Conservation (phyloP, 2,329 filamentous ascomycete species). For the Epichloe amarillans region DNA sequence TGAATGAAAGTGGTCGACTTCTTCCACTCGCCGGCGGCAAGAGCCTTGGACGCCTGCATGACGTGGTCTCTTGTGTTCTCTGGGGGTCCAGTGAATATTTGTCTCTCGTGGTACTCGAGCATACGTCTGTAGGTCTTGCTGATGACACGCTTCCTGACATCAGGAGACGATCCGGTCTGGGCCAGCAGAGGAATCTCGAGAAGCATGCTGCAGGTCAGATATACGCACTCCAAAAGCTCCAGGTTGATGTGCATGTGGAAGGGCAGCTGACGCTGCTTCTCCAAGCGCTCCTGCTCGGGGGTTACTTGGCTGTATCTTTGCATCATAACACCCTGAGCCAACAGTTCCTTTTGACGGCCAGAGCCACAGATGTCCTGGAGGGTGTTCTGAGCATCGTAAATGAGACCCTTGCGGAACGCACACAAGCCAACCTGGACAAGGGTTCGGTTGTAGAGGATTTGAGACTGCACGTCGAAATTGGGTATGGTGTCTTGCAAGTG, state of each 20-base stretch:
- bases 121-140: constrained; percentile 99
- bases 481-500: constrained; percentile 94
- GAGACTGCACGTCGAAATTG: constrained; percentile 92
- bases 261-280: constrained; percentile 91
- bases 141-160: constrained; percentile 94
- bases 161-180: constrained; percentile 90
- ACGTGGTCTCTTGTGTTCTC: constrained; percentile 99
- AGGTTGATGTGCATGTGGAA: constrained; percentile 99
- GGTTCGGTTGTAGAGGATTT: constrained; percentile 97
- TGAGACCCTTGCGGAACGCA: constrained; percentile 90
- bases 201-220: constrained; percentile 98
- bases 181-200: constrained; percentile 94
- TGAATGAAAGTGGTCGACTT: constrained; percentile 88
- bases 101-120: constrained; percentile 98
- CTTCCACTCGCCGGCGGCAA: constrained; percentile 97
- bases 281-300: constrained; percentile 86
- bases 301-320: constrained; percentile 94
- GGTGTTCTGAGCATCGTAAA: constrained; percentile 96
- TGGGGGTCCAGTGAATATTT: constrained; percentile 98
- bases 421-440: constrained; percentile 96
- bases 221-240: constrained; percentile 93
- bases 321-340: constrained; percentile 96
- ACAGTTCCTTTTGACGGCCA: constrained; percentile 91
- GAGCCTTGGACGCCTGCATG: constrained; percentile 96
- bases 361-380: constrained; percentile 97